phyloP scores from a whole-genome alignment of 2,329 filamentous ascomycete genomes.

The Colletotrichum tanaceti region DNA sequence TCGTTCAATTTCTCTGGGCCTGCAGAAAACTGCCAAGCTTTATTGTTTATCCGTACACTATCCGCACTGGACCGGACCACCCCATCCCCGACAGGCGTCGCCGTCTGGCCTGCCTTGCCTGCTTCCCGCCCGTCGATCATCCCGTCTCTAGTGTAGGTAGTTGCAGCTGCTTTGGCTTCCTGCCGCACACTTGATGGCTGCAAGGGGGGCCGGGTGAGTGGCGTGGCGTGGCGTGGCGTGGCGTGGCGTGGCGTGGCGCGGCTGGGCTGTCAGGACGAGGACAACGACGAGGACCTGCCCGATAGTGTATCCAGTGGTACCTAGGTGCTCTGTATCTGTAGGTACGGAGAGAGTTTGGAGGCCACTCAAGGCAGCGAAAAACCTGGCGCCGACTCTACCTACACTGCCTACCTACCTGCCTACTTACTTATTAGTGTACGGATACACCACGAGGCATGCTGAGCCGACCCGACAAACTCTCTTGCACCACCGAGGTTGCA shows the following conservation, averaged over 20 bases:
- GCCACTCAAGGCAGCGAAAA: constrained; percentile 26
- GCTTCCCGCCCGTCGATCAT: constrained; percentile 37
- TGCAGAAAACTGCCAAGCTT: constrained; percentile 34
- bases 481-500: constrained; percentile 39
- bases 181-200: constrained; percentile 31
- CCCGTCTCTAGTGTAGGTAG: constrained; percentile 37
- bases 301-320: too few species aligned
- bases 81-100: constrained; percentile 30
- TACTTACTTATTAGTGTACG: too few species aligned
- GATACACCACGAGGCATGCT: too few species aligned
- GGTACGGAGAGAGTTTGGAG: not conserved
- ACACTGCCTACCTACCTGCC: too few species aligned
- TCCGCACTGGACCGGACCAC: too few species aligned
- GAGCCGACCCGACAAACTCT: constrained; percentile 22
- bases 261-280: constrained; percentile 4
- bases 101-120: constrained; percentile 38
- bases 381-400: constrained; percentile 18
- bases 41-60: constrained; percentile 39
- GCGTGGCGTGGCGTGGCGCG: too few species aligned
- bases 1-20: constrained; percentile 32
- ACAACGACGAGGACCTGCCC: too few species aligned
- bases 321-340: not conserved
- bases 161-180: constrained; percentile 22
- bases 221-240: too few species aligned
- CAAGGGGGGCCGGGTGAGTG: constrained; percentile 27